Conservation (phyloP, 495 filamentous ascomycete species). For the Articulospora tetracladia region DNA sequence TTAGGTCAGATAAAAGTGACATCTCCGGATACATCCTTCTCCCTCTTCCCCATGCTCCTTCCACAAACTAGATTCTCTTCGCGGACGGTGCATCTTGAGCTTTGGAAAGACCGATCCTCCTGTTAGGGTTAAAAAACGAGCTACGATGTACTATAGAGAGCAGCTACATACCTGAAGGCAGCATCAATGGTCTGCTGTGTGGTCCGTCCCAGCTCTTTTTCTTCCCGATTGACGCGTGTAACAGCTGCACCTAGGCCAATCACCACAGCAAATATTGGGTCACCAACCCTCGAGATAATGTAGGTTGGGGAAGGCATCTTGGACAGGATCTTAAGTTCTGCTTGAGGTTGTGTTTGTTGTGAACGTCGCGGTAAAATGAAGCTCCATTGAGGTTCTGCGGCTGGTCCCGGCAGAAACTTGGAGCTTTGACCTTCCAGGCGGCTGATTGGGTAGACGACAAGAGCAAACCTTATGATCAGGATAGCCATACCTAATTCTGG, state of each 20-base stretch:
- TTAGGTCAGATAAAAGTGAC: background rate
- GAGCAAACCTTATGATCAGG: too few species aligned
- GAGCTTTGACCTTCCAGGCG: too few species aligned
- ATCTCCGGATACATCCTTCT: background rate
- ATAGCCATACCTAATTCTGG: too few species aligned
- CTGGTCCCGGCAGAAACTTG: background rate
- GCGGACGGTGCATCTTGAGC: background rate
- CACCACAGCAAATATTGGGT: constrained; percentile 81
- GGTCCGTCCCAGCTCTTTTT: constrained; percentile 61
- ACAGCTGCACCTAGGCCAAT: constrained; percentile 67
- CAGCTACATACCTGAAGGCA: constrained; percentile 36
- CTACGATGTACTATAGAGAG: background rate
- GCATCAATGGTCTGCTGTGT: constrained; percentile 48
- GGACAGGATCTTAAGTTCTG: background rate
- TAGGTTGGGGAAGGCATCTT: constrained; percentile 48
- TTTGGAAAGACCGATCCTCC: constrained; percentile 6
- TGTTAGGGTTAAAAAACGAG: background rate
- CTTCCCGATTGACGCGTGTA: constrained; percentile 77
- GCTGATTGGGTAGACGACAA: too few species aligned
- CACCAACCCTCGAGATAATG: constrained; percentile 63
- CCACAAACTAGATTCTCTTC: background rate
- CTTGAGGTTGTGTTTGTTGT: background rate
- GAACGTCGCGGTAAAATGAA: background rate
- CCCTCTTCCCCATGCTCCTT: background rate
- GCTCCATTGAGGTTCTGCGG: background rate